phyloP scores from a whole-genome alignment of 768 basidiomycete genomes.

The Tremella mesenterica region DNA sequence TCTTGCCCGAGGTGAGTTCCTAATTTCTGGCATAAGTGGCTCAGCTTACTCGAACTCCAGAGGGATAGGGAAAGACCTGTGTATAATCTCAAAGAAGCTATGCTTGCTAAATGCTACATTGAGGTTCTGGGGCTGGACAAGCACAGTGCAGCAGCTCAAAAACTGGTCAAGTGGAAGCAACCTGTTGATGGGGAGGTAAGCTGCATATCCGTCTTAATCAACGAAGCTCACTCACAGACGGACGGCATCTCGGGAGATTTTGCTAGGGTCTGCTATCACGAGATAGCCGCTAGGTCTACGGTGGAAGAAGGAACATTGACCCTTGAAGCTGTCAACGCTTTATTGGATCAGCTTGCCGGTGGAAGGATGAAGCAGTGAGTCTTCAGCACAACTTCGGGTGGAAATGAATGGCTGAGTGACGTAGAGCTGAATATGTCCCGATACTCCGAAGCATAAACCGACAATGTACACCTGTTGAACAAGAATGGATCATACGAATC shows the following conservation, averaged over 20 bases:
- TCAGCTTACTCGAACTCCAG: constrained; percentile 48
- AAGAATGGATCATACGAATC: constrained; percentile 91
- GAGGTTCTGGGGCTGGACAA: constrained; percentile 73
- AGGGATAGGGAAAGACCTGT: constrained; percentile 88
- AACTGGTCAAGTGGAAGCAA: constrained; percentile 74
- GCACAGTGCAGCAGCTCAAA: constrained; percentile 69
- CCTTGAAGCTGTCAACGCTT: constrained; percentile 72
- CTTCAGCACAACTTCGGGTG: too few species aligned
- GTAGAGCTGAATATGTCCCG: constrained; percentile 64
- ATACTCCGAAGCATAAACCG: constrained; percentile 59
- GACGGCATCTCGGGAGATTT: constrained; percentile 62
- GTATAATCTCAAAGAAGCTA: constrained; percentile 91
- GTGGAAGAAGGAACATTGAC: constrained; percentile 60
- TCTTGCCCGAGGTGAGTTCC: constrained; percentile 72
- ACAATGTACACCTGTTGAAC: constrained; percentile 72
- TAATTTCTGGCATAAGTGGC: background rate
- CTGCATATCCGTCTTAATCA: background rate
- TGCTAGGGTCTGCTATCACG: constrained; percentile 73
- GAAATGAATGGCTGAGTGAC: too few species aligned
- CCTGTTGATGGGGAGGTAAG: constrained; percentile 43
- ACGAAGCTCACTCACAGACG: constrained; percentile 6
- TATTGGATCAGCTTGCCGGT: constrained; percentile 68
- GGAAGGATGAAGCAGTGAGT: constrained; percentile 51
- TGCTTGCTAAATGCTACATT: constrained; percentile 85
- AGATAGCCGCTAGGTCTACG: constrained; percentile 66